Base-by-base conservation (phyloP, 192 early-diverging fungal species). In the Tieghemiomyces parasiticus region DNA sequence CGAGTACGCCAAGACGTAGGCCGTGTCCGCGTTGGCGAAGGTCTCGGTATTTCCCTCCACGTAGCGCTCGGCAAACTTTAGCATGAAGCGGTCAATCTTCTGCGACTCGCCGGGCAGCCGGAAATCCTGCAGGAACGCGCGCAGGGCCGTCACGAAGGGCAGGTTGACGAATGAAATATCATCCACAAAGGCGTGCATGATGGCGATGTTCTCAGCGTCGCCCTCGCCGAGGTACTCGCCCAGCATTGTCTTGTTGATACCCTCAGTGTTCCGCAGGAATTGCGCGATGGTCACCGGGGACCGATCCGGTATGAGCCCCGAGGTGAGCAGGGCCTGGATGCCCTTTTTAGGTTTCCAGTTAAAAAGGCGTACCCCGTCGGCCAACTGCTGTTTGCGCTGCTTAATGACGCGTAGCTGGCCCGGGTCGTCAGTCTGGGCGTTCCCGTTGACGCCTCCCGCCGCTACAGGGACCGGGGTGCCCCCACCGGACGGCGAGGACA, bases 151-250 rank as follows among this genome's bases (percentile, higher is more conserved):
- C 0, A 86, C 80, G 75, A 93, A 96, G 14, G 60, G 63, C 73
- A 84, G 73, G 6, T 74, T 67, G 42, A 65, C 61, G 61, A 96
- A 94, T 42, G 87, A 81, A 81, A 96, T 86, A 60, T 78, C 74
- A 65, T 96, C 93, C 3, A 96, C 88, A 77, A 94, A 92, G n/a
- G 91, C 87, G 60, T 96, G 93, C 93, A 96, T 96, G 47, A 92
- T 89, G 9, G 84, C 77, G 61, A 96, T 87, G 75, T 93, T 91
- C 61, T 92, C 86, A 24, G 83, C 72, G 31, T 96, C 91, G 52
- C 90, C 90, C 65, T 96, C 90, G 32, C 93, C 93, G 32, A 96
- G 71, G 61, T 86, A 96, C 71, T 96, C 93, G 55, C 93, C 93
- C 68, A 96, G 78, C 68, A 85, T 78, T 31, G 82, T 70, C 71